Evolutionary conservation across 805 yeast species (phyloP), one percentile per base, ranked within the genome.

Genomic region (Komagataella mondaviorum): DNA sequence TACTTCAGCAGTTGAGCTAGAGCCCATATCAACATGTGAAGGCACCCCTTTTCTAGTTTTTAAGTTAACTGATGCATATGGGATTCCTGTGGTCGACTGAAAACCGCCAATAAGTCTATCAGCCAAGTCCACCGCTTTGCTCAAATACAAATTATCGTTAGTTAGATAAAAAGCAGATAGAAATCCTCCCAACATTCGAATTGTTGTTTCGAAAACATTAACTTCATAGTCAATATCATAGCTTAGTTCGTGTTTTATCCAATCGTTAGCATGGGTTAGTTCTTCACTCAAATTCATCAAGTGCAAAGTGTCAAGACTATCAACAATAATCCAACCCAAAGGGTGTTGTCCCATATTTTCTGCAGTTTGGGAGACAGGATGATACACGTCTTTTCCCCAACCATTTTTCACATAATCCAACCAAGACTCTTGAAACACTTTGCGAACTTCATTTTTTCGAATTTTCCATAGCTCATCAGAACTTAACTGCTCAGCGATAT

Each of bases 171-270:
- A 79, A 0, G 96, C 95, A 2, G 96, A 83, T 49, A 90, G 68
- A n/a, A 90, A 71, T 0, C 97, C 97, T 47, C 97, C 97, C 23
- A 90, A 69, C 95, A 90, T 88, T 62, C 96, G 75, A 56, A 88
- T 89, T 5, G 97, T 88, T n/a, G 96, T 88, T 63, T 89, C 97
- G 66, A 90, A 90, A 5, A 88, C 82, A 61, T 84, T 88, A 46
- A 88, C 93, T 43, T 76, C 76, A 54, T 81, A 78, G 62, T 88
- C 85, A 57, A 86, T 78, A 57, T 81, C 78, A 62, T 87, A 89
- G 51, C 72, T 73, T 56, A 90, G 71, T 49, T 79, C 88, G 52
- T 81, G 68, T 48, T 75, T 72, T 49, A 90, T 84, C 96, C 96
- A 90, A 4, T 76, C 62, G 54, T 79, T 76, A 5, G 95, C 90